Percentiles rank a stretch among this genome's conserved stretches.
These are phyloP conservation scores for Pythium pectinolyticum DNA, from an alignment of 352 stramenopile genomes.

Conservation along the genomic window DNA sequence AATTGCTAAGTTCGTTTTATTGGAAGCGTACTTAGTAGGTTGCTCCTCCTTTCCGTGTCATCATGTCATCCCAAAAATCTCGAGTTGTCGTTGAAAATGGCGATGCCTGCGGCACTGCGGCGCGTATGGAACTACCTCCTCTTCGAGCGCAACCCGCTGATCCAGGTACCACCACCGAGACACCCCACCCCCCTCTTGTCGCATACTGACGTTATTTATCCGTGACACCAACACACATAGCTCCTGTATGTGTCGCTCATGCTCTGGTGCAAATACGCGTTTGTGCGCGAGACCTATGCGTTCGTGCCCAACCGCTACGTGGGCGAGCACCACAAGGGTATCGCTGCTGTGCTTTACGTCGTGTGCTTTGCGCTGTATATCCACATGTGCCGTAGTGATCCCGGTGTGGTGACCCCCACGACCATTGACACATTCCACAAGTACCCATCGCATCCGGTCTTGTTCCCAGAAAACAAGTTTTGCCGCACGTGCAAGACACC, in stretches of 20 bases:
- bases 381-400: constrained; percentile 66
- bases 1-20: constrained; percentile 9
- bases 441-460: constrained; percentile 77
- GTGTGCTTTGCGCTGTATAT: constrained; percentile 62
- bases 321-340: constrained; percentile 61
- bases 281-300: constrained; percentile 63
- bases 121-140: constrained; percentile 60
- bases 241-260: constrained; percentile 81
- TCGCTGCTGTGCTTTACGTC: constrained; percentile 53
- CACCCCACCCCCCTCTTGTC: background rate
- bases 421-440: constrained; percentile 53
- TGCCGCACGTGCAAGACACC: constrained; percentile 86
- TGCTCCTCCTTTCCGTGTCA: constrained; percentile 11
- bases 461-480: constrained; percentile 79
- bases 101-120: constrained; percentile 26
- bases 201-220: too few species aligned
- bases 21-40: constrained; percentile 12
- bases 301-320: constrained; percentile 67
- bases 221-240: constrained; percentile 37
- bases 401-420: constrained; percentile 63
- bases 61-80: constrained; percentile 5
- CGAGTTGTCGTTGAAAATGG: background rate
- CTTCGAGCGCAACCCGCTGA: constrained; percentile 65
- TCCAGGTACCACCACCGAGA: constrained; percentile 48
- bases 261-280: constrained; percentile 62